phyloP scores from a whole-genome alignment of 345 rosid species.

The Gossypium thurberi region DNA sequence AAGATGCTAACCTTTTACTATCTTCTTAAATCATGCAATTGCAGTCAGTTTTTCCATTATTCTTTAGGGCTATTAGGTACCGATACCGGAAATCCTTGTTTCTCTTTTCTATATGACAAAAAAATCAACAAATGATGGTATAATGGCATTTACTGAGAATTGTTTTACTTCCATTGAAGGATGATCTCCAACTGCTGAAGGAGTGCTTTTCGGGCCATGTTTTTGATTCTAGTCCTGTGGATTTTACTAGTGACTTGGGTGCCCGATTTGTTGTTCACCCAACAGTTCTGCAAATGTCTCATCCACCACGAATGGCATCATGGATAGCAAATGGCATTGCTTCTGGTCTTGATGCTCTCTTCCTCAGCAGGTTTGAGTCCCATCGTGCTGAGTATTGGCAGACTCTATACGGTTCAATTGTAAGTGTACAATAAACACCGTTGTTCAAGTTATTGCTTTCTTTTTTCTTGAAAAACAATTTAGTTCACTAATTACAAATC shows the following conservation, averaged over 20 bases:
- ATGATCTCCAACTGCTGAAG: conserved; percentile 54
- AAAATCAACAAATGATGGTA: background rate
- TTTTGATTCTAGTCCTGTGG: conserved; percentile 80
- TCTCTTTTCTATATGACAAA: background rate
- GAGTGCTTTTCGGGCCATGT: conserved; percentile 74
- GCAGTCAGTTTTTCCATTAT: background rate
- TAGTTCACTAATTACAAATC: conserved; percentile 10
- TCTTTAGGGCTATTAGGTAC: background rate
- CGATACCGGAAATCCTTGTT: background rate
- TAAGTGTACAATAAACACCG: conserved; percentile 32
- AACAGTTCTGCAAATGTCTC: conserved; percentile 56
- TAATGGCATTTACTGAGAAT: background rate
- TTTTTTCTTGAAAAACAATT: background rate
- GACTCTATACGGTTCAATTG: conserved; percentile 79
- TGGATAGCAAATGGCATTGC: conserved; percentile 77
- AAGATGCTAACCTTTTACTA: background rate
- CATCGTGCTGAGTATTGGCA: conserved; percentile 92
- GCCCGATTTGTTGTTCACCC: conserved; percentile 71
- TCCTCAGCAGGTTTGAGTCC: conserved; percentile 79
- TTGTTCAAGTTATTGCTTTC: background rate
- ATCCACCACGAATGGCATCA: conserved; percentile 58
- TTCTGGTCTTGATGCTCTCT: conserved; percentile 72
- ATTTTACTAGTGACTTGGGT: conserved; percentile 85
- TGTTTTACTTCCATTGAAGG: conserved; percentile 37
- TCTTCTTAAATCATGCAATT: background rate